Percentiles rank a stretch among this genome's conserved stretches.
Evolutionary conservation across 164 flowering plant genomes (phyloP).

Genomic region (grape (Vitis vinifera)): ASM3070453v1 NC_081821.1:10771001-10771500

Average conservation of each 20-base stretch:
- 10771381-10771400: slow-evolving; percentile 81
- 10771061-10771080: slow-evolving; percentile 81
- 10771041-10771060: slow-evolving; percentile 69
- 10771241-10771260: neutral
- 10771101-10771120: slow-evolving; percentile 75
- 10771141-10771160: slow-evolving; percentile 79
- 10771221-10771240: neutral
- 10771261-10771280: neutral
- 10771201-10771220: neutral
- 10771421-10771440: slow-evolving; percentile 73
- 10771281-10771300: neutral
- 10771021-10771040: slow-evolving; percentile 78
- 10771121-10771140: slow-evolving; percentile 70
- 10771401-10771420: slow-evolving; percentile 68
- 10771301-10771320: slow-evolving; percentile 29
- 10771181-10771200: neutral
- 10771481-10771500: slow-evolving; percentile 67
- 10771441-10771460: slow-evolving; percentile 71
- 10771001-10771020: slow-evolving; percentile 74
- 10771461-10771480: slow-evolving; percentile 71
- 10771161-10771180: slow-evolving; percentile 70
- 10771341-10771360: slow-evolving; percentile 75
- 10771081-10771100: slow-evolving; percentile 80
- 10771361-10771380: slow-evolving; percentile 66
- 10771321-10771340: slow-evolving; percentile 65